These are phyloP conservation scores for Lagenidium sp. DNA, from an alignment of 352 stramenopile genomes.

Conservation along the genomic window DNA sequence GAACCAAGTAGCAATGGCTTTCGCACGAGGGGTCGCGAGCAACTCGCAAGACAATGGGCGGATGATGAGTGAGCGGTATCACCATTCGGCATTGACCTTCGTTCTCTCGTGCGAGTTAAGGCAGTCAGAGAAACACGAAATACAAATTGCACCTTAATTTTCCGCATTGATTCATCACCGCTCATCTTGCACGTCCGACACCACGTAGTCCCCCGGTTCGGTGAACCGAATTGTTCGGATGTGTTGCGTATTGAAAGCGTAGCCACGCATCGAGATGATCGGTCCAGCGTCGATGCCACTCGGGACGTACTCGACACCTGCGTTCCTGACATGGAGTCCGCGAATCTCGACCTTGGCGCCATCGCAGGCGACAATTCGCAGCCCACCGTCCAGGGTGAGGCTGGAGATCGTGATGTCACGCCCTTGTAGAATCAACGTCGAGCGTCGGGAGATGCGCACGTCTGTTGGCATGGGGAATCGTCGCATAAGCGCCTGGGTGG, in stretches of 20 bases:
- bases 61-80: constrained; percentile 10
- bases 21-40: constrained; percentile 13
- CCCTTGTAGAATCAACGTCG: constrained; percentile 45
- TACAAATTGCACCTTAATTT: constrained; percentile 4
- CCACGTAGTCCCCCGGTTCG: constrained; percentile 30
- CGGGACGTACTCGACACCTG: constrained; percentile 31
- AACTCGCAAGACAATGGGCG: constrained; percentile 18
- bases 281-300: constrained; percentile 9
- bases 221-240: constrained; percentile 37
- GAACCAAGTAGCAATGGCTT: constrained; percentile 21
- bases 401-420: constrained; percentile 26
- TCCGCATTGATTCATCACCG: background rate
- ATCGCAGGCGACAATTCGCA: constrained; percentile 29
- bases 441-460: constrained; percentile 34
- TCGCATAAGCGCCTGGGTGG: background rate
- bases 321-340: constrained; percentile 32
- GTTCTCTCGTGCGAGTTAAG: background rate
- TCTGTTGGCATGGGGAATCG: constrained; percentile 4
- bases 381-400: constrained; percentile 36
- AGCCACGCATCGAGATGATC: constrained; percentile 50
- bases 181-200: constrained; percentile 16
- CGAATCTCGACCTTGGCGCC: constrained; percentile 35
- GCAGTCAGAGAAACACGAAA: constrained; percentile 7
- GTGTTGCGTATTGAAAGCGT: constrained; percentile 25
- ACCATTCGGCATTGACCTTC: too few relatives aligned